Base-by-base conservation (phyloP, 139 green algal species). In the Chlamydomonas incerta region DNA sequence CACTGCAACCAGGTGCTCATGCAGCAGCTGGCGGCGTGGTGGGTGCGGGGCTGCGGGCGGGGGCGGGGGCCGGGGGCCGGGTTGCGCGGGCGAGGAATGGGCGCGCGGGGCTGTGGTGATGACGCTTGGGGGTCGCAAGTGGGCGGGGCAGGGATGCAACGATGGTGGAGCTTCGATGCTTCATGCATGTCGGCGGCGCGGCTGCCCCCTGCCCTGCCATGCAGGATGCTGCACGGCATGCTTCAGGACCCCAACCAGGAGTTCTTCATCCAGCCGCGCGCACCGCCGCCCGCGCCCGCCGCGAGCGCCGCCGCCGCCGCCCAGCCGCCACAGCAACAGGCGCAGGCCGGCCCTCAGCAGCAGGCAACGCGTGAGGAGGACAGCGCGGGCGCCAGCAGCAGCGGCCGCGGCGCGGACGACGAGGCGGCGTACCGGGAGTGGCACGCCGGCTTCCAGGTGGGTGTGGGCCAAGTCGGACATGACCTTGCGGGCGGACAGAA, bases 1-100 rank as follows among this genome's bases (percentile, higher is more conserved):
- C 95, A 98, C 90, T 96, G 92, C 92, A 92, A 97, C 80, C 94
- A 98, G 80, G 93, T 96, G 46, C 74, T 98, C 67, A 94, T 96
- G 84, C 92, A 93, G 84, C 96, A 98, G 87, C 87, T 98, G 17
- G 90, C 95, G 11, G 91, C 93, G 20, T 98, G 96, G 95, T 95
- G 74, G 72, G 73, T 6, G 52, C 24, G 55, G 13, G 34, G 3
- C 14, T 31, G 31, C 33, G 50, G 21, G 21, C 21, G 21, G 21
- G n/a, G n/a, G n/a, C n/a, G n/a, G n/a, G n/a, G n/a, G n/a, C n/a
- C n/a, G n/a, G n/a, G n/a, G n/a, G n/a, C n/a, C n/a, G n/a, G n/a
- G n/a, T n/a, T n/a, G n/a, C n/a, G n/a, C n/a, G n/a, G n/a, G n/a
- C n/a, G n/a, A n/a, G n/a, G n/a, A n/a, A n/a, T n/a, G n/a, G n/a